Conservation (phyloP, 2,329 filamentous ascomycete genomes). For the Diaporthe sp. region DNA sequence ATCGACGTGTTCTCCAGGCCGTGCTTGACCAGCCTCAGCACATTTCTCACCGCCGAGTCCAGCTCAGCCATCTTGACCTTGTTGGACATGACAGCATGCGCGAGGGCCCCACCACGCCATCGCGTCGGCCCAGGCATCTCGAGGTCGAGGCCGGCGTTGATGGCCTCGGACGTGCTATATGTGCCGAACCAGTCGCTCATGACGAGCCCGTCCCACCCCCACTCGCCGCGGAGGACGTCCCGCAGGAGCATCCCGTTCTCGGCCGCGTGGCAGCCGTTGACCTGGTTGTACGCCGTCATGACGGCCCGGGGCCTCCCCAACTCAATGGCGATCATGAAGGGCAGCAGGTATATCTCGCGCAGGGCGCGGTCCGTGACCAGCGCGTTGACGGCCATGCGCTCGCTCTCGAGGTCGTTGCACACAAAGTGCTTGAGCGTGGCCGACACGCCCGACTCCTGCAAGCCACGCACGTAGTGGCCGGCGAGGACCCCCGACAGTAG, state of each 20-base stretch:
- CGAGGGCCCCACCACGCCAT: conserved; percentile 45
- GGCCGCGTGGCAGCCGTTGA: conserved; percentile 60
- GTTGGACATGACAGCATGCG: conserved; percentile 47
- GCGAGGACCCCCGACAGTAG: conserved; percentile 60
- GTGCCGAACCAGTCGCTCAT: conserved; percentile 63
- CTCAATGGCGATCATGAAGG: conserved; percentile 60
- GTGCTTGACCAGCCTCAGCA: conserved; percentile 50
- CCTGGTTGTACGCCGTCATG: conserved; percentile 62
- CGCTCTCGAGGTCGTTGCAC: conserved; percentile 56
- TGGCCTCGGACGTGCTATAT: conserved; percentile 50
- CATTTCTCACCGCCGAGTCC: conserved; percentile 48
- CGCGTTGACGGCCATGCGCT: conserved; percentile 49
- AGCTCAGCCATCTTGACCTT: conserved; percentile 47
- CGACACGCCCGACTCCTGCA: conserved; percentile 57
- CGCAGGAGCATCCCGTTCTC: conserved; percentile 55
- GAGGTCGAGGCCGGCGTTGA: conserved; percentile 53
- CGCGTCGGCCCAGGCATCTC: conserved; percentile 56
- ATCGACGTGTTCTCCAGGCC: conserved; percentile 26
- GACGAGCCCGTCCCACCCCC: conserved; percentile 59
- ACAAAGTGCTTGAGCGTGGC: conserved; percentile 63
- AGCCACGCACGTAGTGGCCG: conserved; percentile 57
- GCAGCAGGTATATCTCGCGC: conserved; percentile 57
- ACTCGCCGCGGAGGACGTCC: conserved; percentile 57
- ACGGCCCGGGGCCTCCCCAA: conserved; percentile 58
- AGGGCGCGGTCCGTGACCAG: conserved; percentile 49